A percentile compares a stretch with the other conserved stretches of the same genome.
These are phyloP conservation scores for Eucalyptus albens DNA, from an alignment of 345 rosid genomes.

Conservation along the genomic window DNA sequence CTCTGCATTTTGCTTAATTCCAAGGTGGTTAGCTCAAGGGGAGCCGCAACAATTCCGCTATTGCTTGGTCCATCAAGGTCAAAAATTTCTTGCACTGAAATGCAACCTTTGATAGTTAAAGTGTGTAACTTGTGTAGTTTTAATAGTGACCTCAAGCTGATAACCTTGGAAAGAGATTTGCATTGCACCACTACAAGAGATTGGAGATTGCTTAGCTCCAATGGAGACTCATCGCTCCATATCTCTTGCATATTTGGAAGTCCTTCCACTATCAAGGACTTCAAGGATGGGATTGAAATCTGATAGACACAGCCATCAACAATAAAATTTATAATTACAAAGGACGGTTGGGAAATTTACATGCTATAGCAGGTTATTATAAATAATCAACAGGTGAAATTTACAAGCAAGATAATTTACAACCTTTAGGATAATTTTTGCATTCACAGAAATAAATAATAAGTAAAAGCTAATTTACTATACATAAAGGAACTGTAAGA, in stretches of 20 bases:
- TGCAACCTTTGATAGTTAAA: rapidly evolving
- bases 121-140: background rate
- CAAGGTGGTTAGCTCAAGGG: background rate
- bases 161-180: background rate
- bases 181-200: background rate
- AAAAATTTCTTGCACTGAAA: background rate
- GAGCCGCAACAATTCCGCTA: background rate
- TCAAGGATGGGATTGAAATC: background rate
- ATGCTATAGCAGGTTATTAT: background rate
- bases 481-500: background rate
- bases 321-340: background rate
- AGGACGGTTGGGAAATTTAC: rapidly evolving
- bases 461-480: background rate
- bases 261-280: background rate
- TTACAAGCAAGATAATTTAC: too few species aligned
- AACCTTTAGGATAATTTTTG: too few species aligned
- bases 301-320: rapidly evolving
- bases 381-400: too few species aligned
- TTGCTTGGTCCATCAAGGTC: background rate
- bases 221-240: background rate
- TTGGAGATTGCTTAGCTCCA: background rate
- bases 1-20: background rate
- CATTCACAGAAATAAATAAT: rapidly evolving
- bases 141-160: rapidly evolving
- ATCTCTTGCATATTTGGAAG: background rate